Base-by-base conservation (phyloP, 345 rosid genomes). In the Hibiscus mutabilis region DNA sequence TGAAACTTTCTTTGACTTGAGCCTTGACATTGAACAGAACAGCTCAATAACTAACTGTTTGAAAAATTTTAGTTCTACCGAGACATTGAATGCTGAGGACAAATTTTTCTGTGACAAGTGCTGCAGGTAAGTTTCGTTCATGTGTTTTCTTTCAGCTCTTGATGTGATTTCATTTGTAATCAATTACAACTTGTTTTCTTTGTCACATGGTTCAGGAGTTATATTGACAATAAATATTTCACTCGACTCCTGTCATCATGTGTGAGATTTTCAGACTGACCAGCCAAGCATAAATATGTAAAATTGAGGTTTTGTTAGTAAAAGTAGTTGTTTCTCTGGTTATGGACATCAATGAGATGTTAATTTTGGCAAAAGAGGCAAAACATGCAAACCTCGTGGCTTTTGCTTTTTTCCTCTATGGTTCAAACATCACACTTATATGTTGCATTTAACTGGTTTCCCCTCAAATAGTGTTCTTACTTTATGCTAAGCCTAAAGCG, bases 1-100 rank as follows among this genome's bases (percentile, higher is more conserved):
- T 67, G 99, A 96, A 81, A 96, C 94, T 0, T 96, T 96, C 83
- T 82, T 96, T 14, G 99, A 96, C 81, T 75, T 96, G 82, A 96
- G 99, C 84, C 98, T 96, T 81, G 99, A 96, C 77, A 96, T 96
- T 74, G 99, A 96, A 69, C 99, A 96, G 79, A 96, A 96, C 83
- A 96, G 96, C 76, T 96, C 99, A 6, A 92, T 96, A 81, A 96
- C 99, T 65, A 92, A 98, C 87, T 96, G 99, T 79, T 78, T 96
- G 90, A 96, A 96, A 79, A 96, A 96, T 81, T 96, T 96, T 78
- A 96, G 99, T 80, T 96, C 99, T 55, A 96, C 99, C 13, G 99
- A 96, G 86, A 96, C 99, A 16, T 82, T 96, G 79, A 94, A 96
- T 73, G 98, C 99, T 0, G 98, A 96, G 78, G 99, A 96, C 81